Evolutionary conservation across 805 yeast species (phyloP), one percentile per base, ranked within the genome.

Genomic region (Suhomyces tanzawaensis): DNA sequence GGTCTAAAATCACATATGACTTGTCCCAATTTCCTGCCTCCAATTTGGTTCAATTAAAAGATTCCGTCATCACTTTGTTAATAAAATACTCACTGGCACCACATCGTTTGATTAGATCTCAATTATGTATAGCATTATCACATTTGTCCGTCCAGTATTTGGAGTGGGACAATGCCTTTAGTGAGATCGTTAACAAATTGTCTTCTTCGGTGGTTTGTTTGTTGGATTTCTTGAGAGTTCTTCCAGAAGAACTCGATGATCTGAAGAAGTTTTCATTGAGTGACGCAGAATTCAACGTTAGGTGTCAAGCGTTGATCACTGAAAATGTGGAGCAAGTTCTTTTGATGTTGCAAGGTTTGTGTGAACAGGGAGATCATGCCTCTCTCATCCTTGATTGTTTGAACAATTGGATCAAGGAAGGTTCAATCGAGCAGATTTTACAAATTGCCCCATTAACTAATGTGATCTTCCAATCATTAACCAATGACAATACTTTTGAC

Each of bases 231-330:
- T 72, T 93, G 45, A 82, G 81, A 56, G 82, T 93, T 36, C 66
- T 93, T 40, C 99, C 99, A 1, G 98, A 93, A 58, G 99, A 93
- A 62, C 73, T 89, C 30, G 63, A 81, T 30, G 95, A 85, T 50
- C 79, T 81, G 35, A 85, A 82, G 48, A 80, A 80, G 41, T 78
- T 93, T 1, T 82, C 90, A 13, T 68, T 91, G 46, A 78, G 88
- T 4, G 93, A 85, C 56, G 90, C 84, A 32, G 96, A 91, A 55
- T 84, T 83, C 53, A 72, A 76, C 38, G 47, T 58, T 1, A 76
- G 96, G 53, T 78, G 85, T 2, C 66, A 71, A 31, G 77, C 76
- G 41, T 67, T 91, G 34, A 73, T 93, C 26, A 69, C 76, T 16
- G 64, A 74, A 35, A 88, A 84, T 49, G 85, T 87, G 1, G 81